A percentile compares a stretch with the other conserved stretches of the same genome.
Evolutionary conservation across 2,329 filamentous ascomycete species (phyloP).

Genomic region (Alternaria ethzedia): DNA sequence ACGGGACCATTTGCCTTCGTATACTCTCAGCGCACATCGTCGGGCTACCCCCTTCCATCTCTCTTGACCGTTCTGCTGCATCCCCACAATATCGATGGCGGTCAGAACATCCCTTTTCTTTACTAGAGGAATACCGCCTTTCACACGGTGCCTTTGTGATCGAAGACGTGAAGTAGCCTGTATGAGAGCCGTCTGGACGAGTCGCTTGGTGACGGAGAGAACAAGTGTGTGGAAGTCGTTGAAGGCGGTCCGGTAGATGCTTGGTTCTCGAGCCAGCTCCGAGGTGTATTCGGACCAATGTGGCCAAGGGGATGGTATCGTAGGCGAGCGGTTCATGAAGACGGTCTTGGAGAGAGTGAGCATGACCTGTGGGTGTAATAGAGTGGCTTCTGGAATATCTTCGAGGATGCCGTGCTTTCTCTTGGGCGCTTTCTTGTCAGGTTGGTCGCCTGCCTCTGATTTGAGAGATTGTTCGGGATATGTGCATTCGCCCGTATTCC

Average conservation of each 20-base stretch:
- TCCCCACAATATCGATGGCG: slow-evolving; percentile 61
- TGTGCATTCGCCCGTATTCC: slow-evolving; percentile 7
- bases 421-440: not conserved
- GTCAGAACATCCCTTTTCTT: slow-evolving; percentile 59
- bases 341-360: slow-evolving; percentile 39
- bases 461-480: slow-evolving; percentile 10
- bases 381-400: slow-evolving; percentile 40
- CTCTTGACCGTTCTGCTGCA: slow-evolving; percentile 54
- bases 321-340: slow-evolving; percentile 47
- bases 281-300: slow-evolving; percentile 42
- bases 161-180: slow-evolving; percentile 73
- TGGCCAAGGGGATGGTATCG: slow-evolving; percentile 33
- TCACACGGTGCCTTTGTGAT: slow-evolving; percentile 49
- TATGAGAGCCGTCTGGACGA: slow-evolving; percentile 73
- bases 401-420: slow-evolving; percentile 22
- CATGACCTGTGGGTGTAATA: slow-evolving; percentile 38
- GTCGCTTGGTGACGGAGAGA: slow-evolving; percentile 70
- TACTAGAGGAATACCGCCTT: slow-evolving; percentile 45
- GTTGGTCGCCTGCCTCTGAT: not conserved
- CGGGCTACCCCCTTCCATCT: slow-evolving; percentile 62
- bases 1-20: slow-evolving; percentile 27
- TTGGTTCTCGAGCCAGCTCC: slow-evolving; percentile 57
- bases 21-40: slow-evolving; percentile 60
- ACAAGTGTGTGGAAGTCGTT: slow-evolving; percentile 75
- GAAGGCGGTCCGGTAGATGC: slow-evolving; percentile 77